Evolutionary conservation across 169 alveolate genomes (phyloP), one percentile per base, ranked within the genome.

Genomic region (Cryptosporidium tyzzeri): DNA sequence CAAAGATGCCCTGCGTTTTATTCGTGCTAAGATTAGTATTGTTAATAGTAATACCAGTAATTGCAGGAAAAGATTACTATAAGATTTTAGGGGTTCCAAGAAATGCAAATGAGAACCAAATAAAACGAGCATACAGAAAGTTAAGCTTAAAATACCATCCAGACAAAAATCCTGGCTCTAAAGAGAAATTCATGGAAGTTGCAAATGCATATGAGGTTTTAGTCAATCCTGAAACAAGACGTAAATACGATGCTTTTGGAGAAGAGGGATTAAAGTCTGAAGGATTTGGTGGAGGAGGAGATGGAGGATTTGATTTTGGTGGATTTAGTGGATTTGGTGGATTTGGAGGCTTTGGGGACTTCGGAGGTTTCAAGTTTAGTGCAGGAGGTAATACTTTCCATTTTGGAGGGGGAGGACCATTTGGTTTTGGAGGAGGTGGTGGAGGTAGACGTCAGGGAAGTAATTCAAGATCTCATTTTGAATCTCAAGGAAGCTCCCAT

Each of bases 191-290:
- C 92, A 94, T 94, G 86, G 94, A 94, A 70, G 93, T 96, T 39
- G 96, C 98, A 65, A 95, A 97, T 85, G 99, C 99, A 39, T 96
- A 97, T 93, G 99, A 97, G 91, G 97, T 96, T 10, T 94, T 97
- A 50, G 93, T 93, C 29, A 97, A 97, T 91, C 94, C 95, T 50
- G 97, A 97, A 86, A 95, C 95, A 84, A 93, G 99, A 70, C 84
- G 93, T 85, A 94, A 94, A 29, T 97, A 96, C 92, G 99, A 97
- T 87, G 84, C 93, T 84, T 93, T 94, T 86, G 99, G 99, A 4
- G 98, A 96, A 85, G 98, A 97, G 21, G 98, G 98, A 4, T 93
- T 97, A n/a, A 85, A 85, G 29, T 26, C 68, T 16, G 92, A 69
- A 8, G 92, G 92, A 4, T 51, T 69, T 70, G 86, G 92, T n/a